Percentiles rank a stretch among this genome's conserved stretches.
Conservation (phyloP, 371 early-diverging fungal species). For the Zychaea mexicana region DNA sequence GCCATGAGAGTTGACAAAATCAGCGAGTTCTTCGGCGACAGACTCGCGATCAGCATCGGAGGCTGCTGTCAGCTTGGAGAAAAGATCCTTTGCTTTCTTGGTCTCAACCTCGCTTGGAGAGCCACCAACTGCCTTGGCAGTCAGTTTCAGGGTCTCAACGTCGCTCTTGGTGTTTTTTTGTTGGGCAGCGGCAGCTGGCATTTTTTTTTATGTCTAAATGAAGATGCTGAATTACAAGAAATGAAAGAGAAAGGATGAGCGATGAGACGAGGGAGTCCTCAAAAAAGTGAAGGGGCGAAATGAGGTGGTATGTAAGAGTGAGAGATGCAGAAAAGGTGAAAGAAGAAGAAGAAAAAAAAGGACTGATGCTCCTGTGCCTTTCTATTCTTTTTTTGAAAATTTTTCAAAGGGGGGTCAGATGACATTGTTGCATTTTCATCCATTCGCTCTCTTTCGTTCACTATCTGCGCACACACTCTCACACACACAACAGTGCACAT, state of each 20-base stretch:
- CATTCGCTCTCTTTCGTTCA: not conserved
- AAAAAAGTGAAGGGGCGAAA: constrained; percentile 5
- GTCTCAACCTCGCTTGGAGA: constrained; percentile 35
- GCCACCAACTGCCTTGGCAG: constrained; percentile 12
- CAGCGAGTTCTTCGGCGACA: constrained; percentile 57
- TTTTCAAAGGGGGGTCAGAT: not conserved
- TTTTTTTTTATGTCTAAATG: not conserved
- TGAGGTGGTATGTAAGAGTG: not conserved
- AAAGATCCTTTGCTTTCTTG: constrained; percentile 42
- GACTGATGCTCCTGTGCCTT: not conserved
- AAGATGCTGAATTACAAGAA: not conserved
- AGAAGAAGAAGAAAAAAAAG: not conserved
- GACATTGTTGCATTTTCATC: not conserved
- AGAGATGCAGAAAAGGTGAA: constrained; percentile 4
- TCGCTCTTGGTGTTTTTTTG: constrained; percentile 36
- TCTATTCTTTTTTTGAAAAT: not conserved
- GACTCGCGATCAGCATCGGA: constrained; percentile 58
- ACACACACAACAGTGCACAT: too few relatives aligned
- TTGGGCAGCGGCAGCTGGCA: constrained; percentile 19
- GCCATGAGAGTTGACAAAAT: constrained; percentile 50
- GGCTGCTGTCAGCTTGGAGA: constrained; percentile 52
- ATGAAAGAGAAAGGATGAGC: constrained; percentile 15
- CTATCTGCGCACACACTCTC: too few relatives aligned
- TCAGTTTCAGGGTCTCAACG: constrained; percentile 41
- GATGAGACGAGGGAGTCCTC: constrained; percentile 10